A percentile compares a stretch with the other conserved stretches of the same genome.
Conservation (phyloP, 192 early-diverging fungal species). For the Backusella macrospora region DNA sequence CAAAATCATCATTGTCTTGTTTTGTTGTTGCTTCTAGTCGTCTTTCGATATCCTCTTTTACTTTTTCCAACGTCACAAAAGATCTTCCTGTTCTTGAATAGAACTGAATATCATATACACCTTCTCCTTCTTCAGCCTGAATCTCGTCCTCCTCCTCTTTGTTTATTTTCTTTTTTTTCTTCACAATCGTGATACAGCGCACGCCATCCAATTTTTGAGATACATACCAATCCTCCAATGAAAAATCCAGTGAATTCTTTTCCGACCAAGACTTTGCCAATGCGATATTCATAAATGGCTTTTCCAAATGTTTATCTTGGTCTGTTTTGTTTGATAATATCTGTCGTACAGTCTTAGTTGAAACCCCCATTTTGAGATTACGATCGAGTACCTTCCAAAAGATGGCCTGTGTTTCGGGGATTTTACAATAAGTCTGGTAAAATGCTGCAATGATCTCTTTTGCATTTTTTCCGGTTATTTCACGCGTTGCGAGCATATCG, state of each 20-base stretch:
- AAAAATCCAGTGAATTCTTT: not conserved
- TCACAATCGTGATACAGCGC: slow-evolving; percentile 46
- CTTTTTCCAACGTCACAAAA: slow-evolving; percentile 33
- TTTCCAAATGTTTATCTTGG: not conserved
- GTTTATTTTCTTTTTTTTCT: not conserved
- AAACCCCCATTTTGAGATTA: slow-evolving; percentile 40
- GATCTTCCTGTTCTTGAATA: slow-evolving; percentile 45
- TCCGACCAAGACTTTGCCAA: slow-evolving; percentile 21
- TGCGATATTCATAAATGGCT: slow-evolving; percentile 16
- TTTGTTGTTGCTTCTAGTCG: not conserved
- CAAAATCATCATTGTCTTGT: slow-evolving; percentile 26
- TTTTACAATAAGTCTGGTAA: slow-evolving; percentile 20
- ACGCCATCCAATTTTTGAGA: slow-evolving; percentile 58
- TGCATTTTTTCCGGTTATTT: slow-evolving; percentile 27
- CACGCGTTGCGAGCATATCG: slow-evolving; percentile 27
- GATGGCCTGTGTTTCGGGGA: slow-evolving; percentile 16
- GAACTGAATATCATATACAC: slow-evolving; percentile 31
- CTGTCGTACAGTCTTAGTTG: slow-evolving; percentile 20
- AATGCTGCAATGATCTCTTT: slow-evolving; percentile 21
- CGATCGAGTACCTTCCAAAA: slow-evolving; percentile 42
- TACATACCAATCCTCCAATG: slow-evolving; percentile 38
- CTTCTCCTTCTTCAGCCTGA: not conserved
- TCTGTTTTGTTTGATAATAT: slow-evolving; percentile 12
- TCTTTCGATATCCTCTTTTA: slow-evolving; percentile 22
- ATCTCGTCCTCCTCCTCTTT: too few relatives aligned